These are phyloP conservation scores for Eudorina sp. DNA, from an alignment of 139 green algal genomes.

Conservation along the genomic window DNA sequence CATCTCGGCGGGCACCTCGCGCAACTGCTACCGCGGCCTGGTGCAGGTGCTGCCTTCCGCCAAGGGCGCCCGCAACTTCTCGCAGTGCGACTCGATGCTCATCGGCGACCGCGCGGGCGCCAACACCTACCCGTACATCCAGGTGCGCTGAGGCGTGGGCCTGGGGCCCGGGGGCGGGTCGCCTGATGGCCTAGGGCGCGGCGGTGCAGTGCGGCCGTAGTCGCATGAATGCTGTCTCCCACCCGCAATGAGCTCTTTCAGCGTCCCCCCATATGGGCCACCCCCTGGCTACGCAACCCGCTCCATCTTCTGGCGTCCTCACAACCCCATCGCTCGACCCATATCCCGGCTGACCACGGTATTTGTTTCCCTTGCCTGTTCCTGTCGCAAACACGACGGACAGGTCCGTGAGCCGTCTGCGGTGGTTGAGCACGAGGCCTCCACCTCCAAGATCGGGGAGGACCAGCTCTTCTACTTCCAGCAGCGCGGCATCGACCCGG, in stretches of 20 bases:
- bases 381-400: background rate
- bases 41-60: conserved; percentile 89
- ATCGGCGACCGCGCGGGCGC: conserved; percentile 95
- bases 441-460: conserved; percentile 98
- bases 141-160: conserved; percentile 73
- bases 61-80: conserved; percentile 92
- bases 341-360: too few species aligned
- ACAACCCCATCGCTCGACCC: too few species aligned
- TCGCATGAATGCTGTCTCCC: too few species aligned
- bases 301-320: too few species aligned
- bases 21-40: conserved; percentile 82
- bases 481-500: conserved; percentile 92
- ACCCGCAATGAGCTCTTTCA: too few species aligned
- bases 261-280: too few species aligned
- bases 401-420: conserved; percentile 93
- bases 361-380: background rate
- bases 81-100: conserved; percentile 99
- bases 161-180: too few species aligned
- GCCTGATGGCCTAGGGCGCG: too few species aligned
- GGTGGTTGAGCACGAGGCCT: conserved; percentile 97
- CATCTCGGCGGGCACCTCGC: conserved; percentile 91
- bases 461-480: conserved; percentile 99
- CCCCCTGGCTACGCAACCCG: too few species aligned
- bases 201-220: too few species aligned
- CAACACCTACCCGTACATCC: conserved; percentile 99